These are phyloP conservation scores for Gastroboletus turbinatus DNA, from an alignment of 1,284 basidiomycete species.

Conservation along the genomic window DNA sequence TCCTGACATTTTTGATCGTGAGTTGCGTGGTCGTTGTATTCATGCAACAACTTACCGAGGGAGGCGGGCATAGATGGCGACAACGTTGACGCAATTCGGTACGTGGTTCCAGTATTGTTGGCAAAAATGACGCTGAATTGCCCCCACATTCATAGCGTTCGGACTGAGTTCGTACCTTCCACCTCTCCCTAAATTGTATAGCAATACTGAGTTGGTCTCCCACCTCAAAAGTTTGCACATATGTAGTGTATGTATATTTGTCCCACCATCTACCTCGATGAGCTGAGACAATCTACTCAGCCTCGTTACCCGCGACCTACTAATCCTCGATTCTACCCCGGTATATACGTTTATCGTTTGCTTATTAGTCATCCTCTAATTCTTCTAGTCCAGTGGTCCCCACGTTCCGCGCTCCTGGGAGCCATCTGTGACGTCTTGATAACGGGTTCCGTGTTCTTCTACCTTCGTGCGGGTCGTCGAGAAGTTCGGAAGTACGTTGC, in stretches of 20 bases:
- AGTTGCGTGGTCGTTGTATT: neutral
- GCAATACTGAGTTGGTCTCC: neutral
- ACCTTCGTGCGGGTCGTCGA: conserved; percentile 14
- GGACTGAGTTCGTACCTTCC: conserved; percentile 7
- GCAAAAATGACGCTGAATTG: neutral
- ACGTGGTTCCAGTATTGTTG: neutral
- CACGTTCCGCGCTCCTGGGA: conserved; percentile 12
- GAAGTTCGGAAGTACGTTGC: conserved; percentile 2
- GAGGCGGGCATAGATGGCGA: neutral
- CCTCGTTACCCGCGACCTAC: neutral
- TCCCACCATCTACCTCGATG: neutral
- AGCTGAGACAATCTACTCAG: conserved; percentile 6
- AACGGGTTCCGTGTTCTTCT: conserved; percentile 22
- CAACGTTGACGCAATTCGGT: conserved; percentile 9
- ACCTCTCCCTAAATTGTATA: neutral
- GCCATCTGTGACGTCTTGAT: conserved; percentile 15
- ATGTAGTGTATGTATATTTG: neutral
- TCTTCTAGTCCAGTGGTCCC: conserved; percentile 11
- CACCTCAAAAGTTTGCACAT: neutral
- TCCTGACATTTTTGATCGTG: conserved; percentile 11
- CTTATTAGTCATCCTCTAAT: neutral
- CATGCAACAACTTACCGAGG: neutral
- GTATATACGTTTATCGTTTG: neutral
- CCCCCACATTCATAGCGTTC: neutral
- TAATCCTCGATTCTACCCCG: neutral